These are phyloP conservation scores for Datura wrightii DNA, from an alignment of 257 asterid species.

Conservation along the genomic window DNA sequence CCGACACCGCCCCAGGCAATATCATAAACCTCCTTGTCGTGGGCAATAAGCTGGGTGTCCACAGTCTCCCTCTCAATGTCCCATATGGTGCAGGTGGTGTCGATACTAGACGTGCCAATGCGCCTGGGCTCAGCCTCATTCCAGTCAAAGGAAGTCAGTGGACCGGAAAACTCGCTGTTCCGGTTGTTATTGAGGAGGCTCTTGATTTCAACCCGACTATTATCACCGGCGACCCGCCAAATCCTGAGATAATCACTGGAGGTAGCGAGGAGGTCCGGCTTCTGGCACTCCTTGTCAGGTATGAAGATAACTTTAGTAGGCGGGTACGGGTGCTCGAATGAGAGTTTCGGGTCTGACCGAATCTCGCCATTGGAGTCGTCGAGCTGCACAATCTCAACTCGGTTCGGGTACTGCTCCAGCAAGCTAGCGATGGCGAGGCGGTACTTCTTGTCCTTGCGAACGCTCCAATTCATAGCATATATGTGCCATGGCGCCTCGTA, in stretches of 20 bases:
- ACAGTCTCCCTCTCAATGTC: constrained; percentile 94
- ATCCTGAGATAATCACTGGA: constrained; percentile 89
- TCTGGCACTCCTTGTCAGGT: constrained; percentile 93
- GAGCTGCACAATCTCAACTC: constrained; percentile 86
- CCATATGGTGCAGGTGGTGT: constrained; percentile 96
- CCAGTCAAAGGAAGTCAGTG: constrained; percentile 95
- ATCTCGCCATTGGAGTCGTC: constrained; percentile 88
- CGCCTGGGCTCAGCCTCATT: constrained; percentile 95
- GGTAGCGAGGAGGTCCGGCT: constrained; percentile 89
- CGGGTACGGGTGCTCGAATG: constrained; percentile 96
- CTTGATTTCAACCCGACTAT: constrained; percentile 72
- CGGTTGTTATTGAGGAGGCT: constrained; percentile 71
- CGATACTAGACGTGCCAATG: constrained; percentile 93
- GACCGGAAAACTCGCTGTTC: constrained; percentile 90
- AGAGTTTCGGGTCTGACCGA: constrained; percentile 74
- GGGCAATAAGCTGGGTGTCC: constrained; percentile 94
- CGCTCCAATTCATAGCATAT: constrained; percentile 96
- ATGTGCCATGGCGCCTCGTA: constrained; percentile 99
- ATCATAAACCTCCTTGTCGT: constrained; percentile 98
- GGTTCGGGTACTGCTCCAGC: constrained; percentile 81
- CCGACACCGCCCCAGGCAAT: constrained; percentile 99
- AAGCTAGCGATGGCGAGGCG: constrained; percentile 89
- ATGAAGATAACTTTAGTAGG: constrained; percentile 87
- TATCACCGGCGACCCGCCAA: constrained; percentile 69
- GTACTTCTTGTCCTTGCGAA: constrained; percentile 86